These are phyloP conservation scores for Verticillium dahliae DNA, from an alignment of 2,329 filamentous ascomycete genomes.

Conservation along the genomic window DNA sequence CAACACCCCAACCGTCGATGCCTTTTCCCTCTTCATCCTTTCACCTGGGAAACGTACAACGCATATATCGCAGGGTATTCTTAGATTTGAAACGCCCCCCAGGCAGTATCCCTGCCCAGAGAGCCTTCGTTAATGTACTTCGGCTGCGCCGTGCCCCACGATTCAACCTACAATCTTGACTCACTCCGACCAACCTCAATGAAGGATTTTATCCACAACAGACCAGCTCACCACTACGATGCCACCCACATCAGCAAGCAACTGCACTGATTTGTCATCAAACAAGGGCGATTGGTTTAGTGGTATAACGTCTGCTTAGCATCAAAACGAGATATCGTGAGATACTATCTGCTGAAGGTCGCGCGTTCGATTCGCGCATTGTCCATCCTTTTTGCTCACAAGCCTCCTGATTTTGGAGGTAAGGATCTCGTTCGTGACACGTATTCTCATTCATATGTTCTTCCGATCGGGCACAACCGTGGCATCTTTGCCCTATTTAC, in stretches of 20 bases:
- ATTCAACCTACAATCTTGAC: too few relatives aligned
- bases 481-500: neutral
- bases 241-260: neutral
- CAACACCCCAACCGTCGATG: too few relatives aligned
- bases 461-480: neutral
- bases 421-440: neutral
- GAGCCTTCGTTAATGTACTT: too few relatives aligned
- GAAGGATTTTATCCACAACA: neutral
- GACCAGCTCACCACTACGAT: neutral
- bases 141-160: too few relatives aligned
- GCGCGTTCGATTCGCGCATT: constrained; percentile 5
- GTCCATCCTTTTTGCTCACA: neutral
- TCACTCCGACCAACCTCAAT: neutral
- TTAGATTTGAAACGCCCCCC: too few relatives aligned
- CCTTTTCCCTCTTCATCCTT: too few relatives aligned
- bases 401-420: neutral
- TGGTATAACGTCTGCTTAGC: constrained; percentile 5
- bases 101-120: too few relatives aligned
- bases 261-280: neutral
- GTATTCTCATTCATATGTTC: neutral
- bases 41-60: too few relatives aligned
- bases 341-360: constrained; percentile 2
- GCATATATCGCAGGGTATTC: too few relatives aligned
- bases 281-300: constrained; percentile 3
- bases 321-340: neutral